These are phyloP conservation scores for Cyberlindnera maclurae DNA, from an alignment of 805 yeast species.

Conservation along the genomic window DNA sequence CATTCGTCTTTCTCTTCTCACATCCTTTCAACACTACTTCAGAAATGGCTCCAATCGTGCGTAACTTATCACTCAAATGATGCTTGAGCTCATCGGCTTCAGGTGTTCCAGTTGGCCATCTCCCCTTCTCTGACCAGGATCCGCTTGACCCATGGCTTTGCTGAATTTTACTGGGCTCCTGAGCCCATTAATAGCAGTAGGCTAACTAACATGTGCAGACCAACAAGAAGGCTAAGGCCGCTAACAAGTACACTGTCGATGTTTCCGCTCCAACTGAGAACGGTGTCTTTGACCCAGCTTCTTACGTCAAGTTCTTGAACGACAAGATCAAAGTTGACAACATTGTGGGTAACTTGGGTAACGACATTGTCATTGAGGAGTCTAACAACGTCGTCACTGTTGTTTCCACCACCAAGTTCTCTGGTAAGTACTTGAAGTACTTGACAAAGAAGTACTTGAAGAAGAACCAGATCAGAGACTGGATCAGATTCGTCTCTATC, in stretches of 20 bases:
- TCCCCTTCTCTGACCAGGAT: constrained; percentile 19
- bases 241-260: constrained; percentile 91
- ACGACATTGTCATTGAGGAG: constrained; percentile 83
- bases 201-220: constrained; percentile 59
- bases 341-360: constrained; percentile 94
- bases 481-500: constrained; percentile 98
- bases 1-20: not conserved
- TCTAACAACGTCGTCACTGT: constrained; percentile 87
- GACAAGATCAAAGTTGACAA: constrained; percentile 99
- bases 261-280: constrained; percentile 95
- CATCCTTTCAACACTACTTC: not conserved
- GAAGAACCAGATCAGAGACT: constrained; percentile 99
- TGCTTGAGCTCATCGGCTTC: constrained; percentile 1
- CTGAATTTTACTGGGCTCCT: constrained; percentile 28
- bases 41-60: constrained; percentile 89
- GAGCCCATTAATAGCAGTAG: constrained; percentile 52
- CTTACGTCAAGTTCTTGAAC: constrained; percentile 95
- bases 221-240: constrained; percentile 72
- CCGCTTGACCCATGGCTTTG: constrained; percentile 17
- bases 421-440: constrained; percentile 99
- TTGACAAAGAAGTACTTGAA: constrained; percentile 99
- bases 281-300: constrained; percentile 96
- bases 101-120: constrained; percentile 9
- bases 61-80: constrained; percentile 29
- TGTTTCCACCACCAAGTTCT: constrained; percentile 87